phyloP scores from a whole-genome alignment of 2,329 filamentous ascomycete species.

The Rhynchosporium graminicola region DNA sequence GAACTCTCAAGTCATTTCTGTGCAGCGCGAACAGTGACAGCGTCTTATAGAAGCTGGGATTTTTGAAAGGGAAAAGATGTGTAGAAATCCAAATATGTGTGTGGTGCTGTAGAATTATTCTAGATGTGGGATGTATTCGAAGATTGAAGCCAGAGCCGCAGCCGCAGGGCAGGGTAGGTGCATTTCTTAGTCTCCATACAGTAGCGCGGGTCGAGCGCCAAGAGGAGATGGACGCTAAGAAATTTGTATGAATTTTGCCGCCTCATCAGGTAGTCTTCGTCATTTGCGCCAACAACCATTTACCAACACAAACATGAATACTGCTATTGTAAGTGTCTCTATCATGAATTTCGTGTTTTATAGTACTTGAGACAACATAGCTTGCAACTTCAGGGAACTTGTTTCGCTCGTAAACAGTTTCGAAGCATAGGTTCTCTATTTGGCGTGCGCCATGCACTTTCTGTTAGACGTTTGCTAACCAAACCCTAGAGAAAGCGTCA shows the following conservation, averaged over 20 bases:
- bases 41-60: conserved; percentile 17
- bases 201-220: conserved; percentile 18
- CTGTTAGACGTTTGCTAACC: conserved; percentile 24
- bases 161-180: neutral
- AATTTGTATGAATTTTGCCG: conserved; percentile 27
- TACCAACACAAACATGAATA: conserved; percentile 28
- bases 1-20: conserved; percentile 39
- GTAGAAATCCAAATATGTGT: conserved; percentile 15
- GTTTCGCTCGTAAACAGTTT: neutral
- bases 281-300: conserved; percentile 16
- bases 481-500: conserved; percentile 64
- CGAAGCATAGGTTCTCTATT: neutral
- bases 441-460: neutral
- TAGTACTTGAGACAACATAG: neutral
- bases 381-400: neutral
- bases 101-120: conserved; percentile 13
- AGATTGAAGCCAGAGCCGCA: neutral
- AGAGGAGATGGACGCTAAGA: conserved; percentile 12
- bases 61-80: neutral
- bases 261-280: neutral
- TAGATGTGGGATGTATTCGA: conserved; percentile 12
- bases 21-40: conserved; percentile 20
- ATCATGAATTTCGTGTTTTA: neutral
- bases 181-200: conserved; percentile 22
- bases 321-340: conserved; percentile 34